Percentiles rank a stretch among this genome's conserved stretches.
phyloP scores from a whole-genome alignment of 371 early-diverging fungal genomes.

The Quaeritorhiza haematococci region DNA sequence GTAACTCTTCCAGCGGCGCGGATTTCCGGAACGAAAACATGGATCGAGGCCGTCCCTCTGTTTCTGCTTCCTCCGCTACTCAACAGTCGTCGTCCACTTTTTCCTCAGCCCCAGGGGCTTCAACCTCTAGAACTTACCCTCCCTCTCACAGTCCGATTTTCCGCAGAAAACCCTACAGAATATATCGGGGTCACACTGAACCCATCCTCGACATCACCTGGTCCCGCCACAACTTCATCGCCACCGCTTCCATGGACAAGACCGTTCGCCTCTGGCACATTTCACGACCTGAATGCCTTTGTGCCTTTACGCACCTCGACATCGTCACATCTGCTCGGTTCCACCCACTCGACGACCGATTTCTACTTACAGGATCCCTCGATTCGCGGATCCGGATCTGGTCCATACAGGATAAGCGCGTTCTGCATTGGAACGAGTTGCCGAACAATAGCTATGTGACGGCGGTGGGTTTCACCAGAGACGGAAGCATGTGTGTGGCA shows the following conservation, averaged over 20 bases:
- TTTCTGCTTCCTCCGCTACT: neutral
- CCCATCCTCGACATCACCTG: conserved; percentile 78
- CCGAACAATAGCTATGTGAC: conserved; percentile 58
- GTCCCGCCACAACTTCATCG: conserved; percentile 72
- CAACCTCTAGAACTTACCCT: neutral
- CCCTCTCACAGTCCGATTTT: conserved; percentile 43
- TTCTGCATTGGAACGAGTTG: conserved; percentile 69
- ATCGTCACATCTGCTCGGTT: conserved; percentile 75
- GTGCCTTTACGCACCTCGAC: conserved; percentile 71
- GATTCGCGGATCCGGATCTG: conserved; percentile 77
- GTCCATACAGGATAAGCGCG: conserved; percentile 74
- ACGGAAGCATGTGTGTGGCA: conserved; percentile 65
- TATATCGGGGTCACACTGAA: conserved; percentile 63
- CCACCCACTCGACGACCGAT: conserved; percentile 78
- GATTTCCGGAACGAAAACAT: neutral
- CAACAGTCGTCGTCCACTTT: neutral
- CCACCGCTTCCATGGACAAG: conserved; percentile 78
- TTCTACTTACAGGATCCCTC: conserved; percentile 74
- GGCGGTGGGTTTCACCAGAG: conserved; percentile 68
- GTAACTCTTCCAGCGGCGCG: neutral
- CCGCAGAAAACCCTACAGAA: conserved; percentile 56
- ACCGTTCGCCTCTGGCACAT: conserved; percentile 86
- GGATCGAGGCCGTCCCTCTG: neutral
- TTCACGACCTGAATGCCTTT: conserved; percentile 62
- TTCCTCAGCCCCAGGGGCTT: neutral